Evolutionary conservation across 1,284 basidiomycete genomes (phyloP).

Genomic region (Stygiomarasmius scandens): DNA sequence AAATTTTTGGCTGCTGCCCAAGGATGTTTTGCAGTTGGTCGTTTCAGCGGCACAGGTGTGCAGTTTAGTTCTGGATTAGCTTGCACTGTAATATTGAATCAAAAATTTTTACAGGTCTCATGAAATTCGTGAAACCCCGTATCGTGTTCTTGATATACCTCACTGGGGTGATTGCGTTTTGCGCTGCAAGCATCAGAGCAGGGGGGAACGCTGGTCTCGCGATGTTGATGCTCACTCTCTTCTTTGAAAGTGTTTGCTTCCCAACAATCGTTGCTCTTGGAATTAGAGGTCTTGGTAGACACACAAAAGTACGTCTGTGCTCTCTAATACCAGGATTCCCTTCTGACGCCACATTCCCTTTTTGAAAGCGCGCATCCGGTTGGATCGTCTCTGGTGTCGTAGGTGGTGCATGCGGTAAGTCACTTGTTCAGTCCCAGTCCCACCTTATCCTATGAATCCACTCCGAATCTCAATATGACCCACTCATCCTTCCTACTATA

Average conservation of each 20-base stretch:
- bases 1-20: slow-evolving; percentile 36
- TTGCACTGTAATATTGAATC: too few relatives aligned
- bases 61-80: too few relatives aligned
- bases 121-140: slow-evolving; percentile 33
- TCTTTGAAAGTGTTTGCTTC: slow-evolving; percentile 40
- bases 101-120: slow-evolving; percentile 21
- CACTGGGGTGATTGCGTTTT: slow-evolving; percentile 30
- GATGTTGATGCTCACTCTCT: slow-evolving; percentile 33
- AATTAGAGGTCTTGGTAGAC: slow-evolving; percentile 34
- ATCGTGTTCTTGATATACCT: slow-evolving; percentile 32
- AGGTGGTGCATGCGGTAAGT: slow-evolving; percentile 33
- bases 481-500: too few relatives aligned
- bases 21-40: slow-evolving; percentile 35
- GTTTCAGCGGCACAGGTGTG: slow-evolving; percentile 34
- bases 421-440: neutral
- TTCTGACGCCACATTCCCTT: neutral
- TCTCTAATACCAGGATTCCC: neutral
- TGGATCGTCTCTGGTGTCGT: slow-evolving; percentile 36
- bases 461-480: too few relatives aligned
- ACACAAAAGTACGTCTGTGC: slow-evolving; percentile 28
- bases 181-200: slow-evolving; percentile 30
- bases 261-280: slow-evolving; percentile 39
- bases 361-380: slow-evolving; percentile 28
- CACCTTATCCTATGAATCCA: neutral
- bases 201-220: slow-evolving; percentile 32